Percentiles rank a stretch among this genome's conserved stretches.
Conservation (phyloP, 805 yeast genomes). For the Cyberlindnera mississippiensis region DNA sequence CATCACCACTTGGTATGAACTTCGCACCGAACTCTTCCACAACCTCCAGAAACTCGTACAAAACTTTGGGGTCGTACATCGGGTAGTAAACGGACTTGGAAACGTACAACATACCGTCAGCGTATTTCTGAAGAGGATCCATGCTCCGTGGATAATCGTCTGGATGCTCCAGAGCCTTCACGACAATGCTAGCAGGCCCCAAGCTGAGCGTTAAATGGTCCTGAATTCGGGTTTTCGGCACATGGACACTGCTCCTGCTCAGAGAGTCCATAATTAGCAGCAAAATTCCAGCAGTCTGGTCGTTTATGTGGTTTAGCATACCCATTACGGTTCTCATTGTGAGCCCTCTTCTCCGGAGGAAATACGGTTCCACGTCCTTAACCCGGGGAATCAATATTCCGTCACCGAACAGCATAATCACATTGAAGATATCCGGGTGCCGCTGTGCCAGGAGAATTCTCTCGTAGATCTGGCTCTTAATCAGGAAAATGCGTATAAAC, state of each 20-base stretch:
- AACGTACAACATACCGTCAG: conserved; percentile 21
- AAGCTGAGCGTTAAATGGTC: conserved; percentile 19
- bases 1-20: conserved; percentile 10
- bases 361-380: conserved; percentile 8
- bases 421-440: conserved; percentile 11
- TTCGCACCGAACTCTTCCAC: conserved; percentile 18
- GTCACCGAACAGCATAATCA: conserved; percentile 12
- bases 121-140: conserved; percentile 10
- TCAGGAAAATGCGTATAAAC: conserved; percentile 15
- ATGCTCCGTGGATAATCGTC: conserved; percentile 14
- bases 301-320: conserved; percentile 12
- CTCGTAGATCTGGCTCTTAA: conserved; percentile 6
- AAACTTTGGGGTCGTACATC: conserved; percentile 15
- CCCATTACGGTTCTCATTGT: conserved; percentile 11
- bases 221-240: conserved; percentile 6
- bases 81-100: conserved; percentile 21
- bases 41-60: conserved; percentile 19
- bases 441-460: neutral
- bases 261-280: conserved; percentile 9
- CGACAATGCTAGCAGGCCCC: conserved; percentile 21
- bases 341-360: conserved; percentile 17
- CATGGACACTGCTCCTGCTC: conserved; percentile 11
- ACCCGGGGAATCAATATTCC: conserved; percentile 11
- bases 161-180: conserved; percentile 16
- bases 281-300: conserved; percentile 15